Evolutionary conservation across 345 rosid species (phyloP), one percentile per base, ranked within the genome.

Genomic region (Eucalyptus grandis): DNA sequence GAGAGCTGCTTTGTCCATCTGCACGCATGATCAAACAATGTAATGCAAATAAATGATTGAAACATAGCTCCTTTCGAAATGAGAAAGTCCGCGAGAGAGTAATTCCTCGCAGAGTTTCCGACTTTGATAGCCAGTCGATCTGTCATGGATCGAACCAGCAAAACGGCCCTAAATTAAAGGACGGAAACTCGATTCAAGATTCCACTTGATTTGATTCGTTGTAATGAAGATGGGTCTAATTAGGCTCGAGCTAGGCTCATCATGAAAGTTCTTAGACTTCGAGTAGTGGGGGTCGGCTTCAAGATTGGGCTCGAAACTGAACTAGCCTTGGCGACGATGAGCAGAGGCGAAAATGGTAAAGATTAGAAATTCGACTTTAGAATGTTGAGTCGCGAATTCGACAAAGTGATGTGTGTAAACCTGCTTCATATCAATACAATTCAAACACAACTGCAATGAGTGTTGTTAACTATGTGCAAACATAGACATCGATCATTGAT

Each of bases 1-100:
- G 1, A 98, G 94, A 44, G 98, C 97, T 89, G 99, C 99, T 91
- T 98, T 98, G 94, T 98, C 99, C 93, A 98, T 91, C 99, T 97
- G 94, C 89, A 88, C 47, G 80, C 43, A 26, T 37, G 17, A 53
- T 87, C 69, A 54, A 51, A 40, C 85, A 77, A 77, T 40, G 85
- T 40, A 77, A 77, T 40, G 85, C 27, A 4, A 22, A 77, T 11
- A 40, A 54, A 54, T 51, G 44, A 40, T 37, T 51, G 40, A 19
- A 87, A 60, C 88, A 54, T 12, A 21, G 60, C 9, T 26, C 65
- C 88, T 50, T 86, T 56, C 49, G 81, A 54, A 87, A 40, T 40
- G 47, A 77, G 46, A 9, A 1, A 34, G 81, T 31, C 7, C 26
- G 12, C 46, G 14, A 72, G 46, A 21, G 6, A 37, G 83, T 72